A percentile compares a stretch with the other conserved stretches of the same genome.
These are phyloP conservation scores for Alternaria dauci DNA, from an alignment of 2,329 filamentous ascomycete genomes.

Conservation along the genomic window DNA sequence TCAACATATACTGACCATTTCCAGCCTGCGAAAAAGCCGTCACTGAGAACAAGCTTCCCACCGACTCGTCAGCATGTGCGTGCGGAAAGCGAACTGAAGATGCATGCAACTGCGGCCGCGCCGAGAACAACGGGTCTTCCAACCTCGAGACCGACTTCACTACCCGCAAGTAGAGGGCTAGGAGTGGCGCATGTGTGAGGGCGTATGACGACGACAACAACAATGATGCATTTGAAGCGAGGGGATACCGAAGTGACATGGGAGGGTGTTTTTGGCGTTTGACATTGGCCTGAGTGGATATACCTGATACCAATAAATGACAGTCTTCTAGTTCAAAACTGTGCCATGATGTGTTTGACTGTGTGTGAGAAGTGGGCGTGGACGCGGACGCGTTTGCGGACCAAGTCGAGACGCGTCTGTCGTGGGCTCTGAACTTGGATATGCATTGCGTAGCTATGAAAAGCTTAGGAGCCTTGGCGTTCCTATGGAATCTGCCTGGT, in stretches of 20 bases:
- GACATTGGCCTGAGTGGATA: not conserved
- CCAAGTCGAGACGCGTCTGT: not conserved
- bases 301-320: not conserved
- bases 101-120: constrained; percentile 83
- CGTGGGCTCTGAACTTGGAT: fast-evolving
- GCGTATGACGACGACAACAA: not conserved
- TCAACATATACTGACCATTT: constrained; percentile 16
- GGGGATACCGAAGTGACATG: constrained; percentile 14
- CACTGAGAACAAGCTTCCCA: constrained; percentile 73
- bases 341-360: not conserved
- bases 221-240: constrained; percentile 2
- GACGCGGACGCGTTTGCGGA: not conserved
- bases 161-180: constrained; percentile 61
- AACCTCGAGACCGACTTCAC: constrained; percentile 87
- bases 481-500: too few species aligned
- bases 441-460: not conserved
- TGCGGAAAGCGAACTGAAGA: constrained; percentile 77
- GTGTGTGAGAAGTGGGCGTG: not conserved
- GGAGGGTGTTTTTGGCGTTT: constrained; percentile 21
- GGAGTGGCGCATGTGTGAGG: not conserved
- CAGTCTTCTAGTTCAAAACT: not conserved
- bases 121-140: constrained; percentile 67
- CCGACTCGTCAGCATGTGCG: constrained; percentile 70
- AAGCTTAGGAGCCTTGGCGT: not conserved
- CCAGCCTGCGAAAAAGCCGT: constrained; percentile 74